Base-by-base conservation (phyloP, 2,329 filamentous ascomycete genomes). In the Claviceps maximensis region DNA sequence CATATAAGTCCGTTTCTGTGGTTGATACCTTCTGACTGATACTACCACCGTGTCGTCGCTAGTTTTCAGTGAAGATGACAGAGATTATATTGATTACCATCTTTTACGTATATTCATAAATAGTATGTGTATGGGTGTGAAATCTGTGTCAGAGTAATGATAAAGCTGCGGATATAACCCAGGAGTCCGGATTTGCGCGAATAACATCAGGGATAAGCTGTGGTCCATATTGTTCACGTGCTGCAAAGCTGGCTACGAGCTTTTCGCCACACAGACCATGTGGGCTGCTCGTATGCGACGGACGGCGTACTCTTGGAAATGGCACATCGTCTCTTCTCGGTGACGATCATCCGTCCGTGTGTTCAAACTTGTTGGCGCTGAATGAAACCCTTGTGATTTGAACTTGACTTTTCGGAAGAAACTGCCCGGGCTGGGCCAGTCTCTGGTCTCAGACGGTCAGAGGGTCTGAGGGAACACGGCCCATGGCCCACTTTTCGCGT, bases 341-440 rank as follows among this genome's bases (percentile, higher is more conserved):
- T 29, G 40, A 48, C n/a, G 49, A 55, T 53, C 53, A 44, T 50
- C 55, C 21, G 50, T 51, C 53, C 45, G 55, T 49, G 53, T 53
- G 51, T 49, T 31, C 40, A 47, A 19, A 44, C 12, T 19, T 36
- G 21, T 42, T 48, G 36, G 47, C 41, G 47, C 29, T 27, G 47
- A 25, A 25, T 3, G 21, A 29, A 25, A 27, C 33, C 50, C 17
- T 5, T 45, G 25, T n/a, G n/a, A n/a, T 42, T 42, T 47, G 53
- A 55, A 49, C 33, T 36, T 36, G 33, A 13, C 33, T 36, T 10
- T 13, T 36, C 33, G 33, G 33, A 36, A 36, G 33, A 13, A 36
- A 36, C 15, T 3, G 33, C 7, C 33, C 33, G 33, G 33, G 12
- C 33, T 13, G 33, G 33, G 12, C 10, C 33, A 36, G 33, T 36